Base-by-base conservation (phyloP, 1,139 yeast species). In the Geotrichum australiense region DNA sequence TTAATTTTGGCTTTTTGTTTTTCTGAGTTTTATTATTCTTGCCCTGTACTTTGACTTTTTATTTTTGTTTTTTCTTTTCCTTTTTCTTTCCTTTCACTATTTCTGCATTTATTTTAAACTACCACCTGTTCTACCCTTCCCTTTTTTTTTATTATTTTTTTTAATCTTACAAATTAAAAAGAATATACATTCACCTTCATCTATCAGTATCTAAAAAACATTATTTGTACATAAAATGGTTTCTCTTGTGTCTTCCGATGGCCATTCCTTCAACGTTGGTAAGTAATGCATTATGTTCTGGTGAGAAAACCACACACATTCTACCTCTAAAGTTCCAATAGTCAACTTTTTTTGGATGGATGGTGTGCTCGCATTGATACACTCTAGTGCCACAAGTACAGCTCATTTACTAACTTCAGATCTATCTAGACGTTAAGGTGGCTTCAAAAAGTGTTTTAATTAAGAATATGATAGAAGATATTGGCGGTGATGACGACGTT, bases 361-460 rank as follows among this genome's bases (percentile, higher is more conserved):
- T 29, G 11, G 16, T 18, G 18, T 16, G 28, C 22, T 20, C 22
- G 6, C 22, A 12, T 21, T 15, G n/a, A n/a, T n/a, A n/a, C n/a
- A n/a, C 19, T 22, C 28, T 20, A 14, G 20, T 24, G 16, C n/a
- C 11, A 5, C 14, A n/a, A 12, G n/a, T 19, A n/a, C n/a, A n/a
- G n/a, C n/a, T n/a, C n/a, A n/a, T n/a, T 14, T 20, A 20, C 39
- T 38, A 26, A 39, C 35, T 10, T 24, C 5, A 18, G n/a, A 18
- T 19, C 20, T 18, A 25, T 10, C 33, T 76, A 41, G 96, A 85
- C 51, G 74, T 78, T 51, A 79, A 80, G 58, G 91, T 89, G 22
- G 96, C 96, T 5, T 94, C 85, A 60, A 83, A 91, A 62, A 85
- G 96, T 5, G 73, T 85, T 27, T 70, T 91, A 55, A 78, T 93